Base-by-base conservation (phyloP, 148 eudicot genomes). In the Chenopodium album region DNA sequence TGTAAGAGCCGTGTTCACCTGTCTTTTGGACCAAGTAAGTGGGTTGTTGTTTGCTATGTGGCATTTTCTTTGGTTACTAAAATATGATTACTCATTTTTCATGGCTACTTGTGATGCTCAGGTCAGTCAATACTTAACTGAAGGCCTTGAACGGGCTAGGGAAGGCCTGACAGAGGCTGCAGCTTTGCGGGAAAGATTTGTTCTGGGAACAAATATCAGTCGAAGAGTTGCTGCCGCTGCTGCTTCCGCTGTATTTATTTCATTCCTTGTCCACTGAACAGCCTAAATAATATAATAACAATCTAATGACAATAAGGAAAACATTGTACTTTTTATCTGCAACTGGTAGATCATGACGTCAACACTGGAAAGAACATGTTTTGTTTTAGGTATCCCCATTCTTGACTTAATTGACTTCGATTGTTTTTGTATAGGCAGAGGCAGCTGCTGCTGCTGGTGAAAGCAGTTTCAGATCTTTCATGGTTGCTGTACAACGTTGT, bases 371-470 rank as follows among this genome's bases (percentile, higher is more conserved):
- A 69, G 0, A 67, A 67, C 14, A 5, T 47, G 29, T 47, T 37
- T 50, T 46, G 46, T 13, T 4, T 13, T 79, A 44, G 47, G 32
- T 3, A 56, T 80, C 22, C 64, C 50, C n/a, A 69, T 83, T 62
- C 67, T 74, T 80, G 60, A 81, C 31, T 62, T 60, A 76, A 70
- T 62, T 71, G 59, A 78, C 63, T 37, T 80, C 66, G 48, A 76
- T 81, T 76, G 76, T 71, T 87, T 41, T 48, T 82, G 70, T 84
- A 76, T 78, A 96, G 99, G 99, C 97, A 63, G 99, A 96, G 89
- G 97, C 98, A 86, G 97, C 99, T 62, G 99, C 99, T 48, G 97
- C 99, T 60, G 98, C 98, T 76, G 97, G 99, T 77, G 98, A 96
- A 90, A 94, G 95, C 90, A 94, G 99, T 87, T 96, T 96, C 80